A percentile compares a stretch with the other conserved stretches of the same genome.
Conservation (phyloP, 768 basidiomycete species). For the Daedaleopsis nitida region DNA sequence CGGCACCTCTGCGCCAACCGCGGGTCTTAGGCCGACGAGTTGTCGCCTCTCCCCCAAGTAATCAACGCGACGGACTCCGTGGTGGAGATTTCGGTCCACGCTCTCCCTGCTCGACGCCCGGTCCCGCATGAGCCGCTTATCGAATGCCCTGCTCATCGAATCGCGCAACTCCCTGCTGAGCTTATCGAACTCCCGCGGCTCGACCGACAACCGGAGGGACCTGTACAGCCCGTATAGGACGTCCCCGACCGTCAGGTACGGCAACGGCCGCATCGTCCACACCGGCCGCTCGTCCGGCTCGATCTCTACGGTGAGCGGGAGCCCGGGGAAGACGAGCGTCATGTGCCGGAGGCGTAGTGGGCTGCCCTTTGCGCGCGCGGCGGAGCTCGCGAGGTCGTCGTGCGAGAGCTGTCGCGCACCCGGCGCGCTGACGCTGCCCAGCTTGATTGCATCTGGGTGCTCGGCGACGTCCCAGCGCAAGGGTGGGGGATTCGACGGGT, state of each 20-base stretch:
- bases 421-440: background rate
- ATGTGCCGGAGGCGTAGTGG: background rate
- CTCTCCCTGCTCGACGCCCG: background rate
- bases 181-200: conserved; percentile 40
- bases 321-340: conserved; percentile 6
- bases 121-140: conserved; percentile 6
- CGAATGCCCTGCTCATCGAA: background rate
- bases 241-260: conserved; percentile 46
- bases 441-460: background rate
- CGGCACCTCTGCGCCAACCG: background rate
- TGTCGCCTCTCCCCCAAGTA: conserved; percentile 5
- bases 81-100: conserved; percentile 2
- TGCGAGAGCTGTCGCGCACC: background rate
- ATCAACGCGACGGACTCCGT: conserved; percentile 10
- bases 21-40: conserved; percentile 8
- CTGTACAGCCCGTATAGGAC: conserved; percentile 48
- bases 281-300: conserved; percentile 18
- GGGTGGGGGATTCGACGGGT: conserved; percentile 8
- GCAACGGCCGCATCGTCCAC: conserved; percentile 20
- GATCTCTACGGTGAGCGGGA: conserved; percentile 24
- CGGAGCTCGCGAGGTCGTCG: background rate
- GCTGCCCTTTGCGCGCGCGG: background rate
- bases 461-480: conserved; percentile 13
- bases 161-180: conserved; percentile 20
- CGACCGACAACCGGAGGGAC: conserved; percentile 44